Conservation (phyloP, 805 yeast species). For the Nakazawaea pomicola region DNA sequence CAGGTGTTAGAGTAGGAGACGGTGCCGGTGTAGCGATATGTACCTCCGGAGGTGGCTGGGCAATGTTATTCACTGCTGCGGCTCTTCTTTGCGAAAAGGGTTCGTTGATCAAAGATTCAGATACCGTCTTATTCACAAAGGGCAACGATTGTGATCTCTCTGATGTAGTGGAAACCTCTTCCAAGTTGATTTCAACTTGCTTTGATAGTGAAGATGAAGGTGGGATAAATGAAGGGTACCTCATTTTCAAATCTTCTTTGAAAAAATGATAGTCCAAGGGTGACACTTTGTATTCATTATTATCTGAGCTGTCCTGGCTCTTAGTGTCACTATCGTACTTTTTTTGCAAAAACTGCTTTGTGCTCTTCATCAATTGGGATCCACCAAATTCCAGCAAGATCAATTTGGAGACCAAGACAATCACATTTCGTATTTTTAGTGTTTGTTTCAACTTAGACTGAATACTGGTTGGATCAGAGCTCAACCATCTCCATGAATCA, state of each 20-base stretch:
- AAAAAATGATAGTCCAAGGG: conserved; percentile 85
- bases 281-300: conserved; percentile 45
- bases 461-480: conserved; percentile 19
- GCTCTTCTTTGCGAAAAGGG: conserved; percentile 24
- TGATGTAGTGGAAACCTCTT: conserved; percentile 13
- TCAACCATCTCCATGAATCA: conserved; percentile 64
- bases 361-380: conserved; percentile 28
- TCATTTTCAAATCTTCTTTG: conserved; percentile 63
- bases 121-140: not conserved
- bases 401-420: conserved; percentile 48
- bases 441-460: conserved; percentile 22
- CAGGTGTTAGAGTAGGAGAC: conserved; percentile 65
- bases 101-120: conserved; percentile 22
- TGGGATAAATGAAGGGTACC: conserved; percentile 69
- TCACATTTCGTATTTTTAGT: conserved; percentile 51
- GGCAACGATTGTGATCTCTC: not conserved
- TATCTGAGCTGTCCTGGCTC: too few species aligned
- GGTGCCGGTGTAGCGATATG: conserved; percentile 89
- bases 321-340: conserved; percentile 27
- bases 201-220: conserved; percentile 44
- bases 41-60: conserved; percentile 30
- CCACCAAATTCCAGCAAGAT: conserved; percentile 63
- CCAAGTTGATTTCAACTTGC: conserved; percentile 30
- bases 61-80: conserved; percentile 29
- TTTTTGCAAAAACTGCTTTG: conserved; percentile 42